Percentiles rank a stretch among this genome's conserved stretches.
Conservation (phyloP, 163 green algal species). For the Prototheca stagnorum region DNA sequence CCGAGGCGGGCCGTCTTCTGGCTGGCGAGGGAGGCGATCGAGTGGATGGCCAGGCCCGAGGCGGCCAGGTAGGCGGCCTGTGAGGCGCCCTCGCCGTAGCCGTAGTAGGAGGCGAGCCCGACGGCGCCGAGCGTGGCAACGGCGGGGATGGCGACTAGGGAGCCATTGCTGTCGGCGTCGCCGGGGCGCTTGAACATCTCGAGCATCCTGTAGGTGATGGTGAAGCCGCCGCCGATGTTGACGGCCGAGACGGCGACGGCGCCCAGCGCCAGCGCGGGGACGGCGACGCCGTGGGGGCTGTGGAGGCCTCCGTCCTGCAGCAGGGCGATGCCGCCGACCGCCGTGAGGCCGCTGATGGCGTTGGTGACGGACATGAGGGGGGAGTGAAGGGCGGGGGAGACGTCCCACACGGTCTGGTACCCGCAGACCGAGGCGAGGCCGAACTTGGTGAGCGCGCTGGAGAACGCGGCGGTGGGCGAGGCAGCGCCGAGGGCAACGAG, state of each 20-base stretch:
- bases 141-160: slow-evolving; percentile 52
- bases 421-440: slow-evolving; percentile 61
- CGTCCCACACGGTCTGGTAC: slow-evolving; percentile 74
- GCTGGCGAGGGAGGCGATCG: slow-evolving; percentile 58
- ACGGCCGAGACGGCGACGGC: slow-evolving; percentile 53
- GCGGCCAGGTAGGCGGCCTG: slow-evolving; percentile 38
- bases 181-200: slow-evolving; percentile 73
- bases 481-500: slow-evolving; percentile 11
- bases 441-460: slow-evolving; percentile 72
- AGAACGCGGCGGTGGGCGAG: slow-evolving; percentile 20
- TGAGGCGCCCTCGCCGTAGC: background rate
- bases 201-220: slow-evolving; percentile 66
- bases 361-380: slow-evolving; percentile 87
- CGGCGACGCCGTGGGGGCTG: slow-evolving; percentile 22
- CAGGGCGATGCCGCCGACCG: slow-evolving; percentile 45
- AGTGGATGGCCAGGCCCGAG: slow-evolving; percentile 50
- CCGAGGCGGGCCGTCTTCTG: slow-evolving; percentile 57
- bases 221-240: slow-evolving; percentile 76
- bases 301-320: slow-evolving; percentile 31
- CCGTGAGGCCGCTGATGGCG: slow-evolving; percentile 62
- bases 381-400: slow-evolving; percentile 78
- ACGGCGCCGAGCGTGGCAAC: slow-evolving; percentile 28
- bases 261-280: slow-evolving; percentile 28
- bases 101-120: slow-evolving; percentile 17
- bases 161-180: slow-evolving; percentile 58